Evolutionary conservation across 768 basidiomycete species (phyloP), one percentile per base, ranked within the genome.

Genomic region (Rhodosporidiobolus sp.): DNA sequence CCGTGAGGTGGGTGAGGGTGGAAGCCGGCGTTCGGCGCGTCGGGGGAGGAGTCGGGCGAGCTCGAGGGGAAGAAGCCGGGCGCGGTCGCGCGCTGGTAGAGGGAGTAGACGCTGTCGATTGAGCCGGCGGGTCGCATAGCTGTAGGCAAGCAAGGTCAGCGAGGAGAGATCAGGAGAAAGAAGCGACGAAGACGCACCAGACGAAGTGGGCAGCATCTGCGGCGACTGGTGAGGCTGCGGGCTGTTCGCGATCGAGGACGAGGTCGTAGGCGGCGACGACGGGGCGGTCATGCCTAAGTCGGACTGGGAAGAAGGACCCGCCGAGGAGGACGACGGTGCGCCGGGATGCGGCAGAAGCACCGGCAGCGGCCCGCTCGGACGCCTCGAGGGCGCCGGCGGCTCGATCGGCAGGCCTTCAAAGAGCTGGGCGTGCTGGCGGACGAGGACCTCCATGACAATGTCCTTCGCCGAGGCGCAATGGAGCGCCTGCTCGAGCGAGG

Each of bases 361-460:
- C 38, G 38, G 8, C 8, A 43, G 7, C 38, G 38, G 8, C 8
- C 65, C 55, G 48, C 52, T 61, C 16, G 34, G 58, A 20, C 38
- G 30, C 20, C 48, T 43, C 32, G 30, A 57, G 8, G 35, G 28
- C 38, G 45, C n/a, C 4, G 58, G 55, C 38, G 35, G 73, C 11
- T 74, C 69, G 22, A 45, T 3, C 2, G 69, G 69, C 14, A 68
- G 30, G 14, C 63, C 70, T 1, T 65, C 70, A 52, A 75, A 75
- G 28, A 75, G 57, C 24, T 8, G 0, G 4, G 14, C 43, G 2
- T 72, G 66, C 28, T 71, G 63, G 30, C 20, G 48, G 64, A 75
- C 72, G 59, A 75, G 70, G 10, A 69, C 20, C 63, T 75, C 74
- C 74, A 75, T 75, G 17, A 65, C 67, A 56, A 45, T 49, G 53